Evolutionary conservation across 257 asterid species (phyloP).

Genomic region (Ligustrum vulgare): DNA sequence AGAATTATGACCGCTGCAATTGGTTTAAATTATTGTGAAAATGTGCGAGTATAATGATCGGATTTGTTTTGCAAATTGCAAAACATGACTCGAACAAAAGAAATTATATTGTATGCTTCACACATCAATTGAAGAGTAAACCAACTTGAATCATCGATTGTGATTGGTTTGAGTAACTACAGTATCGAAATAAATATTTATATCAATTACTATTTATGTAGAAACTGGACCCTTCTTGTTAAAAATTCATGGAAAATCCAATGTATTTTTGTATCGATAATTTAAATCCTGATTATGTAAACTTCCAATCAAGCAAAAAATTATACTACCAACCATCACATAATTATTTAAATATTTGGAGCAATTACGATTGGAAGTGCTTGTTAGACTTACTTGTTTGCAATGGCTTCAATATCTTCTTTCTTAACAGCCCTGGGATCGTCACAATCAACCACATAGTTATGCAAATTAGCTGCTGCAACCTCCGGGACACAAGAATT

Average conservation of each 20-base stretch:
- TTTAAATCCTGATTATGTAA: not conserved
- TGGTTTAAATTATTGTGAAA: too few relatives aligned
- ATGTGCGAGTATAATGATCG: too few relatives aligned
- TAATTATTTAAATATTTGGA: not conserved
- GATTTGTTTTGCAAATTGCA: too few relatives aligned
- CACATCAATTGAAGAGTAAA: too few relatives aligned
- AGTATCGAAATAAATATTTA: not conserved
- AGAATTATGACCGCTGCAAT: not conserved
- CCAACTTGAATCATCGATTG: too few relatives aligned
- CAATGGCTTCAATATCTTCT: constrained; percentile 86
- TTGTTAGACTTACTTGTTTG: constrained; percentile 44
- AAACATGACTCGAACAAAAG: too few relatives aligned
- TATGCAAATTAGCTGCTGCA: constrained; percentile 82
- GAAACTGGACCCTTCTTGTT: not conserved
- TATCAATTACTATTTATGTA: not conserved
- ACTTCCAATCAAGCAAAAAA: not conserved
- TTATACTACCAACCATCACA: not conserved
- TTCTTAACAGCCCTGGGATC: constrained; percentile 71
- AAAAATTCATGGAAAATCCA: not conserved
- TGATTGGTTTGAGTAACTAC: not conserved
- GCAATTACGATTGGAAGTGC: not conserved
- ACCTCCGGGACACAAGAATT: constrained; percentile 84
- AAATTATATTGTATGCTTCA: too few relatives aligned
- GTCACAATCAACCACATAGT: constrained; percentile 72
- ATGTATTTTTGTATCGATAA: not conserved